Evolutionary conservation across 2,329 filamentous ascomycete species (phyloP).

Genomic region (Emergomyces pasteurianus): DNA sequence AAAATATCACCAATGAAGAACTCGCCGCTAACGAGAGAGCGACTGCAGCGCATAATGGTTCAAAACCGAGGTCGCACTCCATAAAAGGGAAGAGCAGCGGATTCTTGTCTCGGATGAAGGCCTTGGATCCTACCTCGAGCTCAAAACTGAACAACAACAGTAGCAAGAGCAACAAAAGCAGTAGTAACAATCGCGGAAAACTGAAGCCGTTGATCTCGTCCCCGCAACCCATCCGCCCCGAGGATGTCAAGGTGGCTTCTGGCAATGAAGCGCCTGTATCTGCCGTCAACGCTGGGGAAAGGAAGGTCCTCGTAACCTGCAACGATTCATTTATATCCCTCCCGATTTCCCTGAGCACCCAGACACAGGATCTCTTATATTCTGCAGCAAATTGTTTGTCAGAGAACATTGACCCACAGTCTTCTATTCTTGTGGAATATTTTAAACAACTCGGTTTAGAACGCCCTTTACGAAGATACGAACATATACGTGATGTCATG

Average conservation of each 20-base stretch:
- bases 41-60: conserved; percentile 2
- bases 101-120: conserved; percentile 7
- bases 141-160: conserved; percentile 1
- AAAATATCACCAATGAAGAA: conserved; percentile 7
- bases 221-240: conserved; percentile 10
- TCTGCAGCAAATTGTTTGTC: conserved; percentile 53
- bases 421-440: conserved; percentile 63
- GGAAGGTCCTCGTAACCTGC: conserved; percentile 62
- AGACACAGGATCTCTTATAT: conserved; percentile 58
- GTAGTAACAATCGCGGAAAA: conserved; percentile 4
- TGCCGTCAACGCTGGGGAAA: conserved; percentile 66
- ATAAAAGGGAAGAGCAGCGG: conserved; percentile 7
- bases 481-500: conserved; percentile 74
- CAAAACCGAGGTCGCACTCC: not conserved
- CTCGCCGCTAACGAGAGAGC: conserved; percentile 9
- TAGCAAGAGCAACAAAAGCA: not conserved
- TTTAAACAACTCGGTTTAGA: conserved; percentile 68
- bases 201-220: conserved; percentile 16
- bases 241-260: conserved; percentile 25
- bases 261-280: conserved; percentile 66
- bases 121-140: conserved; percentile 1
- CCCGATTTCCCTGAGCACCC: conserved; percentile 64
- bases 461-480: conserved; percentile 71
- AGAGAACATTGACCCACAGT: conserved; percentile 51
- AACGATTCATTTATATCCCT: conserved; percentile 56